Percentiles rank a stretch among this genome's conserved stretches.
phyloP scores from a whole-genome alignment of 768 basidiomycete genomes.

The Dioszegia aurantiaca region DNA sequence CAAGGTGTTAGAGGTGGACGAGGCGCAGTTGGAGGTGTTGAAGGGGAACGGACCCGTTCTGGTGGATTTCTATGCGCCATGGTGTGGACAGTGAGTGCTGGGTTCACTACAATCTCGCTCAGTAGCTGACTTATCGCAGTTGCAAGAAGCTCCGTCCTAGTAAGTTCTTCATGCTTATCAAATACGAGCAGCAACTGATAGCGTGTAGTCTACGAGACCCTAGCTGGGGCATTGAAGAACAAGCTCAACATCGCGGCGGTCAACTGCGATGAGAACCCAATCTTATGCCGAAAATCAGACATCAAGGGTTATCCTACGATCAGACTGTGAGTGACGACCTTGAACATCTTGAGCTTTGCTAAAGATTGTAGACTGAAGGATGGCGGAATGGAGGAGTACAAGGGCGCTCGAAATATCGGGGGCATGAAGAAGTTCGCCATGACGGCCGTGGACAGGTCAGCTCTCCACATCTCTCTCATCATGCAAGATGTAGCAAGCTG shows the following conservation, averaged over 20 bases:
- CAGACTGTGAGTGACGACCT: constrained; percentile 60
- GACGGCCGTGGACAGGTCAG: constrained; percentile 71
- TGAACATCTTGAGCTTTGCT: neutral
- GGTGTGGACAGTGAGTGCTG: constrained; percentile 72
- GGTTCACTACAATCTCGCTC: no score
- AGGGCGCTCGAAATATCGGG: constrained; percentile 67
- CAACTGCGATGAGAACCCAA: constrained; percentile 74
- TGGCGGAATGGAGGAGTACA: constrained; percentile 69
- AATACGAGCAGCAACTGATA: neutral
- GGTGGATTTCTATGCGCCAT: constrained; percentile 86
- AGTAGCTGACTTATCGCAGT: constrained; percentile 26
- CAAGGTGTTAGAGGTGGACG: constrained; percentile 54
- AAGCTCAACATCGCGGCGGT: constrained; percentile 78
- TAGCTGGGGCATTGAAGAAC: constrained; percentile 68
- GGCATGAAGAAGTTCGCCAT: constrained; percentile 70
- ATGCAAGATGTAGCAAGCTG: neutral
- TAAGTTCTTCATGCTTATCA: constrained; percentile 35
- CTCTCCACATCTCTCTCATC: constrained; percentile 14
- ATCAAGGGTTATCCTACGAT: constrained; percentile 83
- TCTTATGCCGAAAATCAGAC: constrained; percentile 65
- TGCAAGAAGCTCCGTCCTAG: constrained; percentile 85
- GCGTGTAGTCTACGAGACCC: constrained; percentile 64
- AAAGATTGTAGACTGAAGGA: constrained; percentile 53
- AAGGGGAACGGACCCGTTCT: constrained; percentile 60
- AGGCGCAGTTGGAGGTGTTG: constrained; percentile 33